Conservation (phyloP, 805 yeast species). For the Wickerhamiella kurtzmanii region DNA sequence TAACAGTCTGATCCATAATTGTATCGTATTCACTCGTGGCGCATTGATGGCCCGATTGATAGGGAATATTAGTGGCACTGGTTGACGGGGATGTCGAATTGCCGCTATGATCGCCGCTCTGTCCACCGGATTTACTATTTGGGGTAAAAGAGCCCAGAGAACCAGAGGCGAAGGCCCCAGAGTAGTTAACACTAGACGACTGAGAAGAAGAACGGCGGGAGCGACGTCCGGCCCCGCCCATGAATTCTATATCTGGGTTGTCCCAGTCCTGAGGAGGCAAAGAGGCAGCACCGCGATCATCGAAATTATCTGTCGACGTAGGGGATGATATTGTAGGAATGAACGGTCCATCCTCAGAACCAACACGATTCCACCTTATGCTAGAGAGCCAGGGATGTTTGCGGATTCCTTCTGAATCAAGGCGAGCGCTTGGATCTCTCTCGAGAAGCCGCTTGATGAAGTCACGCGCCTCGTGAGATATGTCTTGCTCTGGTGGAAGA, state of each 20-base stretch:
- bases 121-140: neutral
- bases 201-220: neutral
- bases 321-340: constrained; percentile 70
- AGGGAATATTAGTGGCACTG: neutral
- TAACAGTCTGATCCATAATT: neutral
- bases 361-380: constrained; percentile 56
- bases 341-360: constrained; percentile 62
- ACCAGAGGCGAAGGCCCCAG: neutral
- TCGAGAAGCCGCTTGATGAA: constrained; percentile 50
- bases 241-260: constrained; percentile 1
- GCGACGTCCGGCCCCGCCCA: neutral
- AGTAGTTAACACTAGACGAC: neutral
- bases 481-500: constrained; percentile 30
- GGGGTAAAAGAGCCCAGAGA: neutral
- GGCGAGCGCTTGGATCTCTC: constrained; percentile 49
- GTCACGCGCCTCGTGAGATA: constrained; percentile 58
- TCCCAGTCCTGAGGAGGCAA: constrained; percentile 4
- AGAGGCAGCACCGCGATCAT: constrained; percentile 66
- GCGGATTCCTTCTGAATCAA: constrained; percentile 75
- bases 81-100: neutral
- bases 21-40: neutral
- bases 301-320: constrained; percentile 84
- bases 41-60: neutral
- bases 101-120: no score
- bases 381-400: constrained; percentile 62